Evolutionary conservation across 129 eudicot genomes (phyloP).

Genomic region (Gnaphalium uliginosum): DNA sequence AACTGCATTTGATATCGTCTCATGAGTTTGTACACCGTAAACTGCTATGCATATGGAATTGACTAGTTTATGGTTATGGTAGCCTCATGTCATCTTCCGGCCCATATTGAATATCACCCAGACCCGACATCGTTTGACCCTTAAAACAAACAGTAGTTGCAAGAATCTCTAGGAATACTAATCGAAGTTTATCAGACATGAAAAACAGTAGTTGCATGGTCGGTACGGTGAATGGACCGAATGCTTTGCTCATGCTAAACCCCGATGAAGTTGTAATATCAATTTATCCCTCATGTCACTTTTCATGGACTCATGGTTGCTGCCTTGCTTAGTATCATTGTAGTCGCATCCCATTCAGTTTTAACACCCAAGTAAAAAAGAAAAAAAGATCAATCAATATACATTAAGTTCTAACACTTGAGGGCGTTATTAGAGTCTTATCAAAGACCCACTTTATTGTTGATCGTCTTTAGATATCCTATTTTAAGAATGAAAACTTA

Average conservation of each 20-base stretch:
- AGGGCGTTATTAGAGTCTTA: neutral
- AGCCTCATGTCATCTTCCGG: neutral
- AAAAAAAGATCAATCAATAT: neutral
- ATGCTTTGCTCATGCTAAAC: neutral
- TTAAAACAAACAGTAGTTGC: neutral
- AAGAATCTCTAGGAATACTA: neutral
- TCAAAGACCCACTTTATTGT: neutral
- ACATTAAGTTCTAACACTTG: neutral
- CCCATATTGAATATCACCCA: neutral
- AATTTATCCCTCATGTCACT: conserved; percentile 1
- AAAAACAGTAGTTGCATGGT: neutral
- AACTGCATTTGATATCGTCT: too few relatives aligned
- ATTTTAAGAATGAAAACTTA: neutral
- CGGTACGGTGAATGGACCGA: conserved; percentile 2
- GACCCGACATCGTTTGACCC: neutral
- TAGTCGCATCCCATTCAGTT: neutral
- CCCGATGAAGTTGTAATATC: neutral
- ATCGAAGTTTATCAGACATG: neutral
- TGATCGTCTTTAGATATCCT: neutral
- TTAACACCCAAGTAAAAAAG: neutral
- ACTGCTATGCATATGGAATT: neutral
- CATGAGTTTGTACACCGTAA: neutral
- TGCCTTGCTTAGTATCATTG: conserved; percentile 1
- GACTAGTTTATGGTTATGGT: neutral
- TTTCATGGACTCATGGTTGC: conserved; percentile 1